phyloP scores from a whole-genome alignment of 139 green algal species.

The Coelastrella sp. region DNA sequence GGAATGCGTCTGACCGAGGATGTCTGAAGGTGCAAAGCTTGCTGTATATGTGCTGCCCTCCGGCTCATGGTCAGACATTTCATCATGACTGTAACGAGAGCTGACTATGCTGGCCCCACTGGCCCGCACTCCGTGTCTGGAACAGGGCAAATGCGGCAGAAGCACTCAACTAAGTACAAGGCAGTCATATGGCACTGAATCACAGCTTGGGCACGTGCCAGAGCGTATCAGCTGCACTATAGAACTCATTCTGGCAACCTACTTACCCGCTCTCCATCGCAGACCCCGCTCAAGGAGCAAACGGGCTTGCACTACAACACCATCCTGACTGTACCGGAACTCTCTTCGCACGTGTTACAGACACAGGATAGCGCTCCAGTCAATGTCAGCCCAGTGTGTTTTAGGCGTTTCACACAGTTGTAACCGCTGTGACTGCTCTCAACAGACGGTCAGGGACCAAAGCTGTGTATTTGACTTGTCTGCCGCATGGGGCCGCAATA shows the following conservation, averaged over 20 bases:
- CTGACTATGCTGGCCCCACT: slow-evolving; percentile 13
- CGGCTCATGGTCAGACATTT: slow-evolving; percentile 21
- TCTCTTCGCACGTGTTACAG: background rate
- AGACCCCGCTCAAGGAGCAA: background rate
- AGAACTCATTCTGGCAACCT: background rate
- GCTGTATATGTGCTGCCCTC: slow-evolving; percentile 19
- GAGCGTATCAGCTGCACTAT: too few species aligned
- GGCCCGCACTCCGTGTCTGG: slow-evolving; percentile 36
- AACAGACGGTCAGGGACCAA: too few species aligned
- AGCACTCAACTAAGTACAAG: too few species aligned
- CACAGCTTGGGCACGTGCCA: too few species aligned
- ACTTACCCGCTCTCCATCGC: slow-evolving; percentile 19
- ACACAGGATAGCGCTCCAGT: background rate
- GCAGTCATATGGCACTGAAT: too few species aligned
- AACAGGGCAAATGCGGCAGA: background rate
- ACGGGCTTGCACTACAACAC: background rate
- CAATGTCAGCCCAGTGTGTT: too few species aligned
- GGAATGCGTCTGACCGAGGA: background rate
- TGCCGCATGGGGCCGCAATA: too few species aligned
- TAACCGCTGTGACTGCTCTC: too few species aligned
- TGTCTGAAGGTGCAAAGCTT: background rate
- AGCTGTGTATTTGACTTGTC: too few species aligned
- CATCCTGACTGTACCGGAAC: background rate
- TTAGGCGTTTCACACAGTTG: too few species aligned
- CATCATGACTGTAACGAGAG: slow-evolving; percentile 34